phyloP scores from a whole-genome alignment of 441 rosid species.

The Eruca vesicaria region DNA sequence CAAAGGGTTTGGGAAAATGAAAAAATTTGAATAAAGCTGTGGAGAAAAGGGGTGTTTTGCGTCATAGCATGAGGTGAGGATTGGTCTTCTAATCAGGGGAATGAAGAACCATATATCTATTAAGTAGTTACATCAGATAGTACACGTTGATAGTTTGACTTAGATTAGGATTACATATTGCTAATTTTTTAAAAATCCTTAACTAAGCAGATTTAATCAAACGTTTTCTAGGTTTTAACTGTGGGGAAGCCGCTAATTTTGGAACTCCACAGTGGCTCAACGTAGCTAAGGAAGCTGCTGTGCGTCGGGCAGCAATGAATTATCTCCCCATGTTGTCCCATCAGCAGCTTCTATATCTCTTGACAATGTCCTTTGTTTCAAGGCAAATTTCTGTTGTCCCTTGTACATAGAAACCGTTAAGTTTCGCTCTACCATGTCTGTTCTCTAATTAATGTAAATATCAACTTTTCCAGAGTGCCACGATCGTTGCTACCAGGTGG shows the following conservation, averaged over 20 bases:
- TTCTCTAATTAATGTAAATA: conserved; percentile 30
- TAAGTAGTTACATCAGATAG: conserved; percentile 12
- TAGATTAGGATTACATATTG: conserved; percentile 15
- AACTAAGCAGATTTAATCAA: conserved; percentile 13
- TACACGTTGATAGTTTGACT: conserved; percentile 4
- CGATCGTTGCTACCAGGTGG: conserved; percentile 91
- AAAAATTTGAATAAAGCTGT: not conserved
- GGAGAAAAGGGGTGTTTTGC: conserved; percentile 21
- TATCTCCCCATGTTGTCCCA: conserved; percentile 99
- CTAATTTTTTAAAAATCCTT: not conserved
- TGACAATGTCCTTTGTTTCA: conserved; percentile 97
- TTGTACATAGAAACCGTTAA: conserved; percentile 15
- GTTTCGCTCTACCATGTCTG: not conserved
- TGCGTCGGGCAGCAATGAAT: conserved; percentile 99
- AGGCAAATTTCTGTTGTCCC: conserved; percentile 52
- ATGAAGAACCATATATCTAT: conserved; percentile 8
- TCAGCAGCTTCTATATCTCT: conserved; percentile 92
- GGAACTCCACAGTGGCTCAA: conserved; percentile 98
- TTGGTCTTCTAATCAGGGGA: conserved; percentile 16
- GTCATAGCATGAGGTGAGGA: conserved; percentile 19
- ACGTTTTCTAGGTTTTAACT: conserved; percentile 74
- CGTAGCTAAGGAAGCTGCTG: conserved; percentile 98
- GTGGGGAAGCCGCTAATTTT: conserved; percentile 99
- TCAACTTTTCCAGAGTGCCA: conserved; percentile 73
- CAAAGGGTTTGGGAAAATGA: conserved; percentile 20